phyloP scores from a whole-genome alignment of 805 yeast genomes.

The Candida peoriensis region DNA sequence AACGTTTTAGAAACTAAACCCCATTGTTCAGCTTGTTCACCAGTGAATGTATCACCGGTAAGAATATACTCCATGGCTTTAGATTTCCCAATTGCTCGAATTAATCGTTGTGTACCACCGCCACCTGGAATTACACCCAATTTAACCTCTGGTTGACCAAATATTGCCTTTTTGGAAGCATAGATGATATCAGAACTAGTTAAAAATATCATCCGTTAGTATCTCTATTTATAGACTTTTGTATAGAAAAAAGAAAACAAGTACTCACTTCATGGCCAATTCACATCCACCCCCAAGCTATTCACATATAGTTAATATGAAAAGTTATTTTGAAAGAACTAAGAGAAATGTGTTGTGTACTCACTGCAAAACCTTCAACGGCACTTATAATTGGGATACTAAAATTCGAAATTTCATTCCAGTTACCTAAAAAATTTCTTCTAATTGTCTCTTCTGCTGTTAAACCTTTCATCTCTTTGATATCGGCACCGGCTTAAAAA shows the following conservation, averaged over 20 bases:
- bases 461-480: slow-evolving; percentile 42
- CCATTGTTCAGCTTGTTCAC: slow-evolving; percentile 41
- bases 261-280: slow-evolving; percentile 50
- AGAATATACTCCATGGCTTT: slow-evolving; percentile 44
- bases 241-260: too few species aligned
- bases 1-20: slow-evolving; percentile 41
- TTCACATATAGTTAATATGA: neutral
- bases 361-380: slow-evolving; percentile 43
- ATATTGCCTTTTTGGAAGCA: slow-evolving; percentile 41
- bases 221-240: too few species aligned
- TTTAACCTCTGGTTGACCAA: slow-evolving; percentile 53
- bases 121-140: slow-evolving; percentile 48
- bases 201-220: too few species aligned
- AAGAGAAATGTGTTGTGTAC: neutral
- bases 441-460: slow-evolving; percentile 32
- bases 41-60: slow-evolving; percentile 41
- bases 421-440: slow-evolving; percentile 31
- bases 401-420: slow-evolving; percentile 34
- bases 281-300: slow-evolving; percentile 54
- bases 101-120: slow-evolving; percentile 50
- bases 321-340: neutral
- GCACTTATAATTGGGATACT: slow-evolving; percentile 50
- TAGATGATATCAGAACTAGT: slow-evolving; percentile 44
- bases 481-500: slow-evolving; percentile 46
- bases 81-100: slow-evolving; percentile 43